These are phyloP conservation scores for Millerago galiae DNA, from an alignment of 805 yeast genomes.

Conservation along the genomic window DNA sequence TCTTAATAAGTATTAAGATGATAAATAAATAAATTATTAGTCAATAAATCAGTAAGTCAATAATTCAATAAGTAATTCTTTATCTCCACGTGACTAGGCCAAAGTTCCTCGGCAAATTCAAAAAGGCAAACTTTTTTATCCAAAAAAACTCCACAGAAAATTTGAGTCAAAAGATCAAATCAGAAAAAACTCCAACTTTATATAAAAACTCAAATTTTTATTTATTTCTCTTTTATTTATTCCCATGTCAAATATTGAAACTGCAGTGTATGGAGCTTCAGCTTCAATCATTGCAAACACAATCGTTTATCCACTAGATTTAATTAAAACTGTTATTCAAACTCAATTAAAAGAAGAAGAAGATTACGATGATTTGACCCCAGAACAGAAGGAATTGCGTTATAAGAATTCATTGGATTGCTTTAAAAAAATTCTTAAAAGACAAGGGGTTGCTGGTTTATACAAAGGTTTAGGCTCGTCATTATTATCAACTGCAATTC, in stretches of 20 bases:
- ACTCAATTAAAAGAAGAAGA: constrained; percentile 40
- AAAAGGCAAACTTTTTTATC: neutral
- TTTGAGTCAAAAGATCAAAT: neutral
- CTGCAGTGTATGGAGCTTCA: constrained; percentile 76
- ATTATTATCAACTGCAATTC: constrained; percentile 64
- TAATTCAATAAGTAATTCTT: too few species aligned
- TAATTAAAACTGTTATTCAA: constrained; percentile 71
- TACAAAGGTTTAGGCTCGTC: constrained; percentile 69
- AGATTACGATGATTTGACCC: constrained; percentile 4
- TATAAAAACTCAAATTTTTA: neutral
- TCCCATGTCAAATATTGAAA: constrained; percentile 53
- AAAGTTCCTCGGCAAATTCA: neutral
- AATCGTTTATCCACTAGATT: constrained; percentile 73
- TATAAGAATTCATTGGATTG: constrained; percentile 62
- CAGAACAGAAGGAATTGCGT: constrained; percentile 14
- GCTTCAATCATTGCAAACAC: constrained; percentile 79
- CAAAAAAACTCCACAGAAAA: too few species aligned
- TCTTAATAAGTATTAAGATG: neutral
- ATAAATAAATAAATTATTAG: too few species aligned
- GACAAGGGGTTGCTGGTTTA: constrained; percentile 60
- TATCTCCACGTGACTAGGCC: constrained; percentile 3
- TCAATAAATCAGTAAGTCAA: too few species aligned
- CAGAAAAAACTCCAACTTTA: neutral
- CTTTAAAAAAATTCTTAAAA: constrained; percentile 44
- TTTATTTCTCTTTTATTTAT: neutral